Evolutionary conservation across 2,329 filamentous ascomycete species (phyloP), one percentile per base, ranked within the genome.

Genomic region (Aspergillus aculeatinus): DNA sequence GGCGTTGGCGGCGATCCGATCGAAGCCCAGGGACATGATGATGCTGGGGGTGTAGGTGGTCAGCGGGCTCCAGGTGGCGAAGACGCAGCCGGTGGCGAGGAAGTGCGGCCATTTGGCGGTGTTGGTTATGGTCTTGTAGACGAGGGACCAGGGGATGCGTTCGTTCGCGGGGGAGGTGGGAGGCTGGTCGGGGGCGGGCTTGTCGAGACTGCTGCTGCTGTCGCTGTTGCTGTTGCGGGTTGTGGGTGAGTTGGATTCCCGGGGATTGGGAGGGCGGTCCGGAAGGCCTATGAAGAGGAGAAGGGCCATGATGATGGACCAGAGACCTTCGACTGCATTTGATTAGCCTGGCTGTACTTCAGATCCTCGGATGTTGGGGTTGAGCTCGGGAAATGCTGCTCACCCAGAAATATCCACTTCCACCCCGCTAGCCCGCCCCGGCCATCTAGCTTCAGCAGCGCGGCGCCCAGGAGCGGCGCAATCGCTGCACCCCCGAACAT

Each of bases 401-500:
- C 55, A 83, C 80, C 67, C 11, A 83, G 57, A 48, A 83, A 83
- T 1, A 83, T 77, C 80, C 80, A 83, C 61, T 82, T 78, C 81
- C 82, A 84, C 0, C 80, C 81, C 5, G 71, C 70, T 5, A 83
- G 62, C 0, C 79, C 78, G 2, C 73, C 64, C 11, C 65, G 61
- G 0, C 77, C 77, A 21, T 80, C 76, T 19, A 84, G 70, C 55
- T 75, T 79, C 6, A 84, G 65, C 7, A 84, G 79, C 0, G 77
- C 81, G 7, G 80, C 79, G 0, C 80, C 81, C 3, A 84, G 69
- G 1, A 84, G 71, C 0, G 81, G 80, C 27, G 78, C 81, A 1
- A 83, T 72, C 0, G 81, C 81, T 23, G 81, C 80, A 0, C 81
- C 81, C 0, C 80, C 77, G 60, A 83, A 82, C 77, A 83, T 83